A percentile compares a stretch with the other conserved stretches of the same genome.
Conservation (phyloP, 805 yeast genomes). For the Clavispora carvajalis region DNA sequence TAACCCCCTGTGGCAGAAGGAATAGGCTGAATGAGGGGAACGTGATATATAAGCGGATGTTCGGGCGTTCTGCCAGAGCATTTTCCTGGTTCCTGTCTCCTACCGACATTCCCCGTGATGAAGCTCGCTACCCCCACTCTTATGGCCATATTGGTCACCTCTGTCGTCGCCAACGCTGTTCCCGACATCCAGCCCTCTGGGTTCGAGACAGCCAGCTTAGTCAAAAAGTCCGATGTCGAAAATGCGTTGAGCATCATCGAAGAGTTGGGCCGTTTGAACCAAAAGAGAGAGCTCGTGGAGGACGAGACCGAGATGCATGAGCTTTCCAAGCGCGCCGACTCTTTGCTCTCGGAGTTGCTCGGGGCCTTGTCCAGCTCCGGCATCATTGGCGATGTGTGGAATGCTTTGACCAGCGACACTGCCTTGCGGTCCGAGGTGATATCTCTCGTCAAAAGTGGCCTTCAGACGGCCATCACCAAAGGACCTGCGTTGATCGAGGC, state of each 20-base stretch:
- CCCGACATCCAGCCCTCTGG: constrained; percentile 15
- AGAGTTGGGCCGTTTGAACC: constrained; percentile 29
- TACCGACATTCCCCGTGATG: constrained; percentile 28
- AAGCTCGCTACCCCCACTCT: constrained; percentile 37
- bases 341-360: constrained; percentile 30
- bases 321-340: constrained; percentile 32
- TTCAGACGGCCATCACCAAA: constrained; percentile 30
- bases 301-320: constrained; percentile 23
- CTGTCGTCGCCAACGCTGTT: constrained; percentile 34
- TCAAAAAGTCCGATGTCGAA: constrained; percentile 31
- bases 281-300: constrained; percentile 31
- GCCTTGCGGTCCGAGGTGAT: constrained; percentile 22
- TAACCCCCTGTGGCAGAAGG: background rate
- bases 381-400: constrained; percentile 31
- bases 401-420: constrained; percentile 28
- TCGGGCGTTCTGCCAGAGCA: too few species aligned
- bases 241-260: constrained; percentile 29
- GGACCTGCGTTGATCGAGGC: constrained; percentile 39
- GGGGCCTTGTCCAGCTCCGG: constrained; percentile 36
- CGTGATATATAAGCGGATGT: background rate
- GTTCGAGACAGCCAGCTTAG: constrained; percentile 18
- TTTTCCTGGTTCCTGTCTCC: background rate
- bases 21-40: background rate
- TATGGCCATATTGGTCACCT: constrained; percentile 35
- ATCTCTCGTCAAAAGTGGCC: constrained; percentile 25